phyloP scores from a whole-genome alignment of 2,329 filamentous ascomycete genomes.

The Talaromyces sp. region DNA sequence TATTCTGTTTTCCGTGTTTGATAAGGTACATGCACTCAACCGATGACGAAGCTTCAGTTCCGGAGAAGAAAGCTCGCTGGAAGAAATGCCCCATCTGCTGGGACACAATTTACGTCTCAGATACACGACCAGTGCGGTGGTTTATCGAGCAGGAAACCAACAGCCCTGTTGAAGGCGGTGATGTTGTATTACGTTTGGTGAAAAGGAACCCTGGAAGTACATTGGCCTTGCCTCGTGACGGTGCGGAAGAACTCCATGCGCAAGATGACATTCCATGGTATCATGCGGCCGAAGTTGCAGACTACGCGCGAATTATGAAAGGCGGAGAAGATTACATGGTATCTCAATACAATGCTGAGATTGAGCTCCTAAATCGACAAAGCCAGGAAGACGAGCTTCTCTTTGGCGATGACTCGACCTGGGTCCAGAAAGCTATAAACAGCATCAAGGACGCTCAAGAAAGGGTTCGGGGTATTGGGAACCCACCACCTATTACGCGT shows the following conservation, averaged over 20 bases:
- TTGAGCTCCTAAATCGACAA: slow-evolving; percentile 70
- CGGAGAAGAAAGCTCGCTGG: slow-evolving; percentile 72
- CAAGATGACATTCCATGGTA: slow-evolving; percentile 89
- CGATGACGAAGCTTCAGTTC: slow-evolving; percentile 64
- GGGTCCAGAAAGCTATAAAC: slow-evolving; percentile 80
- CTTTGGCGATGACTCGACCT: slow-evolving; percentile 90
- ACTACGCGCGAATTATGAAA: slow-evolving; percentile 95
- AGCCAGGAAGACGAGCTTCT: slow-evolving; percentile 86
- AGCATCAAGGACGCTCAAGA: slow-evolving; percentile 74
- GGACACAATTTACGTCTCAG: slow-evolving; percentile 87
- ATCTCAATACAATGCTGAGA: slow-evolving; percentile 75
- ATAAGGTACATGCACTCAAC: slow-evolving; percentile 93
- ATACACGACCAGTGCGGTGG: slow-evolving; percentile 85
- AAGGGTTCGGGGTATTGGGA: slow-evolving; percentile 66
- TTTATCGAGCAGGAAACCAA: slow-evolving; percentile 85
- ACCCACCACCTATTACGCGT: slow-evolving; percentile 56
- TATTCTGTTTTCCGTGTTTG: slow-evolving; percentile 90
- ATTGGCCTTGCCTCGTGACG: slow-evolving; percentile 81
- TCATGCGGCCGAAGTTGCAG: slow-evolving; percentile 86
- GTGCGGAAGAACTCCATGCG: slow-evolving; percentile 65
- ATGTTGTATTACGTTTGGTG: slow-evolving; percentile 85
- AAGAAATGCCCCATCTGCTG: slow-evolving; percentile 97
- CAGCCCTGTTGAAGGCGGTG: slow-evolving; percentile 76
- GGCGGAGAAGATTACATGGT: slow-evolving; percentile 86
- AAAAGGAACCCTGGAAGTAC: slow-evolving; percentile 77